Conservation (phyloP, 345 rosid species). For the Adansonia digitata region DNA sequence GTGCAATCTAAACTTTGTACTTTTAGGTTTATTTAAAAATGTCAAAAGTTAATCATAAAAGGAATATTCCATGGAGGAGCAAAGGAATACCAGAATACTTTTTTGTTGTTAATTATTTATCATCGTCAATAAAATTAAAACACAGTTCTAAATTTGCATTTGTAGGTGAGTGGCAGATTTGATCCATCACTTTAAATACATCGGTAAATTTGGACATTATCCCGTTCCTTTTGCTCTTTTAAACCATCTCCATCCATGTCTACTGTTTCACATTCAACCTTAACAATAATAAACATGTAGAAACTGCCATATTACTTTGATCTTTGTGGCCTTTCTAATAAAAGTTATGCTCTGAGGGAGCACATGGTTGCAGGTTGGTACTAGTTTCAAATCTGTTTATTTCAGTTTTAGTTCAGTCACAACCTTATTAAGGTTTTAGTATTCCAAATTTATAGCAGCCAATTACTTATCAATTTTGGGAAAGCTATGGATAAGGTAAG, state of each 20-base stretch:
- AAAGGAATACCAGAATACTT: neutral
- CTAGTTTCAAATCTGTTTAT: neutral
- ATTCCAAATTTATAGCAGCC: neutral
- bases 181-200: neutral
- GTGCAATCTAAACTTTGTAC: neutral
- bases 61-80: neutral
- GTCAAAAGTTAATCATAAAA: neutral
- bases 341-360: neutral
- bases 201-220: neutral
- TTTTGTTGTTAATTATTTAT: neutral
- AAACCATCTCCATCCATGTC: neutral
- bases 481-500: neutral
- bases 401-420: neutral
- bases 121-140: neutral
- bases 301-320: neutral
- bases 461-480: neutral
- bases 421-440: neutral
- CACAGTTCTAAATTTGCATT: neutral
- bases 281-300: neutral
- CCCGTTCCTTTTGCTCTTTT: neutral
- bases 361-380: neutral
- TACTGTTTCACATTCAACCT: neutral
- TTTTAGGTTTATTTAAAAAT: neutral
- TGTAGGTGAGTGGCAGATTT: neutral
- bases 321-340: slow-evolving; percentile 4